A percentile compares a stretch with the other conserved stretches of the same genome.
These are phyloP conservation scores for Henckelia pumila DNA, from an alignment of 257 asterid species.

Conservation along the genomic window DNA sequence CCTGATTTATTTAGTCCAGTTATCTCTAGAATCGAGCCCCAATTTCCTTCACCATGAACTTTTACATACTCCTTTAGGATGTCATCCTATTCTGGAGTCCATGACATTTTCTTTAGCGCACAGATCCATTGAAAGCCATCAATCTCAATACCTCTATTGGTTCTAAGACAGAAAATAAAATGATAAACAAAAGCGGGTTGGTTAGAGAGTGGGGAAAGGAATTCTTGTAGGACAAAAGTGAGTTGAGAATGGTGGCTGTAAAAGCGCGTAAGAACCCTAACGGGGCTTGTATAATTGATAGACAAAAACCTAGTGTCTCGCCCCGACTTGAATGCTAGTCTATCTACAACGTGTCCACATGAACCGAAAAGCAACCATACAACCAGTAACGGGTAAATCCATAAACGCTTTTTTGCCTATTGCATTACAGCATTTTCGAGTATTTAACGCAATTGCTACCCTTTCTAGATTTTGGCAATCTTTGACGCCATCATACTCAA, in stretches of 20 bases:
- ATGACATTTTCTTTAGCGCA: conserved; percentile 58
- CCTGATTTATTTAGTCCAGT: conserved; percentile 66
- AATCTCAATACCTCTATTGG: neutral
- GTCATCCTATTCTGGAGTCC: conserved; percentile 61
- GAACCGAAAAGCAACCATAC: neutral
- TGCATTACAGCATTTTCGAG: neutral
- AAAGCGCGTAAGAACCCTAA: neutral
- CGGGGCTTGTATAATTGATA: neutral
- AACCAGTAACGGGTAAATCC: neutral
- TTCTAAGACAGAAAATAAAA: no score
- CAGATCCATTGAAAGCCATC: conserved; percentile 49
- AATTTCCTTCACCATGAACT: conserved; percentile 65
- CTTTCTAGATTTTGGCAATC: neutral
- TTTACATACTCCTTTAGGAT: conserved; percentile 53
- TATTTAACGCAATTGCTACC: neutral
- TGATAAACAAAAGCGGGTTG: conserved; percentile 9
- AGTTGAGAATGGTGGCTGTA: neutral
- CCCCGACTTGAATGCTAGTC: neutral
- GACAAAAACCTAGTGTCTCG: neutral
- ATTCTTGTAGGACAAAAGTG: neutral
- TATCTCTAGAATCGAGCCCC: conserved; percentile 66
- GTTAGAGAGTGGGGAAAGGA: neutral
- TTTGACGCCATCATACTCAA: neutral
- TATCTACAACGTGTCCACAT: neutral
- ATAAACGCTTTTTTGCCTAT: neutral